Evolutionary conservation across 306 rosid genomes (phyloP).

Genomic region (Cucurbita pepo): DNA sequence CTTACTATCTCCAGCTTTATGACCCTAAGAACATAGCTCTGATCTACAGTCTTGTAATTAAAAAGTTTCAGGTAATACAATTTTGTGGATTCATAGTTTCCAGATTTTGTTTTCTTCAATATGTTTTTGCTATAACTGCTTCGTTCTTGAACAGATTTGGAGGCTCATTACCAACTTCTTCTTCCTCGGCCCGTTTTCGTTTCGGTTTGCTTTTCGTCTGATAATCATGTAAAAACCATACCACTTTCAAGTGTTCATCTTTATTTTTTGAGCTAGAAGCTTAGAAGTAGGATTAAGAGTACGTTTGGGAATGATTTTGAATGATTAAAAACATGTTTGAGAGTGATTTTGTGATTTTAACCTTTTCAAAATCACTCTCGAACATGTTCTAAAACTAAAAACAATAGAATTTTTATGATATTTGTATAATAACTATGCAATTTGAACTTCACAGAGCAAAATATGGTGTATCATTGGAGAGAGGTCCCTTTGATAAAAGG

Average conservation of each 20-base stretch:
- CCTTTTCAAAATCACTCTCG: too few relatives aligned
- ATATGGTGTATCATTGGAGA: slow-evolving; percentile 68
- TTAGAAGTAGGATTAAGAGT: too few relatives aligned
- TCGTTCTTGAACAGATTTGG: slow-evolving; percentile 33
- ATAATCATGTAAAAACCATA: slow-evolving; percentile 34
- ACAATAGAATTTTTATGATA: background rate
- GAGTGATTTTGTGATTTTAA: too few relatives aligned
- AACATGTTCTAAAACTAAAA: too few relatives aligned
- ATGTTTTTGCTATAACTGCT: slow-evolving; percentile 4
- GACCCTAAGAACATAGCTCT: slow-evolving; percentile 11
- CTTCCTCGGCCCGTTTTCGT: slow-evolving; percentile 59
- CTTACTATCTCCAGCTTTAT: slow-evolving; percentile 30
- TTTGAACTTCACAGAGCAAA: slow-evolving; percentile 30
- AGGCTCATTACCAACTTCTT: slow-evolving; percentile 57
- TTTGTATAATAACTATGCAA: background rate
- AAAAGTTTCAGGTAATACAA: slow-evolving; percentile 36
- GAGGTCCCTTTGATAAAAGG: slow-evolving; percentile 63
- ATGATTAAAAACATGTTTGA: too few relatives aligned
- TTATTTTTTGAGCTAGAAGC: too few relatives aligned
- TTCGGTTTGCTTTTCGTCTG: slow-evolving; percentile 36
- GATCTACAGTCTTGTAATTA: slow-evolving; percentile 24
- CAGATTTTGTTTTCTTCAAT: background rate
- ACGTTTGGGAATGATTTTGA: too few relatives aligned
- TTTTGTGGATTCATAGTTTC: background rate
- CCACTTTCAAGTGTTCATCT: background rate